phyloP scores from a whole-genome alignment of 2,329 filamentous ascomycete genomes.

The Cladophialophora psammophila region DNA sequence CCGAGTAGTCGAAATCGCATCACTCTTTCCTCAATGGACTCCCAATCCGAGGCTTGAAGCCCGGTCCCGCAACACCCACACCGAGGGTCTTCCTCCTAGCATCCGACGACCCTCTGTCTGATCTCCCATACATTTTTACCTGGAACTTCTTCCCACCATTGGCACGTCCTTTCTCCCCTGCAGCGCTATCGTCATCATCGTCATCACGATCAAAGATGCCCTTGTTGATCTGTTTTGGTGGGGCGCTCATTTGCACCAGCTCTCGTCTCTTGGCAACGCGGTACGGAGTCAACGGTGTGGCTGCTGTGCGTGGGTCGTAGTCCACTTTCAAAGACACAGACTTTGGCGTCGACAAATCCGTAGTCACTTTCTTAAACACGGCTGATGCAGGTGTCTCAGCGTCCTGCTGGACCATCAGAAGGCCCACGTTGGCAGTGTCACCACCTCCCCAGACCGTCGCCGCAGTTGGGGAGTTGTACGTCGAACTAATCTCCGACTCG shows the following conservation, averaged over 20 bases:
- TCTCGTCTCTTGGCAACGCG: conserved; percentile 52
- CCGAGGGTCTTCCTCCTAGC: conserved; percentile 72
- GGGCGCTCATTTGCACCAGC: conserved; percentile 61
- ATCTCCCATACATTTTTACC: conserved; percentile 39
- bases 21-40: conserved; percentile 65
- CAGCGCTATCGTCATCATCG: conserved; percentile 37
- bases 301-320: conserved; percentile 41
- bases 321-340: conserved; percentile 28
- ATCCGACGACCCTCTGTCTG: conserved; percentile 69
- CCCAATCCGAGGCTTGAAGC: conserved; percentile 76
- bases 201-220: conserved; percentile 52
- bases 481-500: conserved; percentile 31
- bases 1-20: background rate
- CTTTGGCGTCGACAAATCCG: conserved; percentile 15
- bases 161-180: conserved; percentile 21
- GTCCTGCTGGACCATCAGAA: conserved; percentile 21
- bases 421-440: conserved; percentile 22
- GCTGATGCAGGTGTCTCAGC: conserved; percentile 6
- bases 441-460: conserved; percentile 31
- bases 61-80: conserved; percentile 52
- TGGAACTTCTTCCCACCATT: conserved; percentile 29
- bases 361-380: background rate
- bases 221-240: conserved; percentile 58
- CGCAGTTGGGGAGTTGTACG: conserved; percentile 35
- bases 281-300: conserved; percentile 48